phyloP scores from a whole-genome alignment of 495 filamentous ascomycete species.

The Tuber brumale region DNA sequence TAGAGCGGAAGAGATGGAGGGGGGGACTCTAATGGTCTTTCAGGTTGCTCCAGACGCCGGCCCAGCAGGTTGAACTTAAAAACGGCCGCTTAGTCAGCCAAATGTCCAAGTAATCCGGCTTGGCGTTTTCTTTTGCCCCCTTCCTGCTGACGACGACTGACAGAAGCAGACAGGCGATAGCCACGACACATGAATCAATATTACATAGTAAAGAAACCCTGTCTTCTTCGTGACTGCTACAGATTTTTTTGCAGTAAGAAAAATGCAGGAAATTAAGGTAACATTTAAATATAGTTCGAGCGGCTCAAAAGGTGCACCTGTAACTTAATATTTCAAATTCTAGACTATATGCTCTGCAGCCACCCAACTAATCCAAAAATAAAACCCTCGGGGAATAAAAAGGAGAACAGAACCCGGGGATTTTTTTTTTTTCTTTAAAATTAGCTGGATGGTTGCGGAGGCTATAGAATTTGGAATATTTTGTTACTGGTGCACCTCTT shows the following conservation, averaged over 20 bases:
- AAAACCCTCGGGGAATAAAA: too few species aligned
- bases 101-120: not conserved
- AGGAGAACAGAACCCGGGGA: too few species aligned
- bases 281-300: not conserved
- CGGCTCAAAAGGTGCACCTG: too few species aligned
- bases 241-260: not conserved
- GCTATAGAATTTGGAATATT: too few species aligned
- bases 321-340: too few species aligned
- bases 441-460: too few species aligned
- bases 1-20: not conserved
- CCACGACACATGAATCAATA: not conserved
- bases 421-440: too few species aligned
- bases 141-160: not conserved
- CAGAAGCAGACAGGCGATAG: not conserved
- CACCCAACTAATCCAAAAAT: too few species aligned
- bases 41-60: not conserved
- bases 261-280: not conserved
- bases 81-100: not conserved
- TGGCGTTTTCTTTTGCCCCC: not conserved
- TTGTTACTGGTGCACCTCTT: too few species aligned
- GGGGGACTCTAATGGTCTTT: not conserved
- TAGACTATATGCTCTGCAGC: too few species aligned
- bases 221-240: not conserved
- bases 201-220: not conserved
- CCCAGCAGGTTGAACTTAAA: not conserved